Conservation (phyloP, 106 monocot species). For the Alisma plantagoaquatica region DNA sequence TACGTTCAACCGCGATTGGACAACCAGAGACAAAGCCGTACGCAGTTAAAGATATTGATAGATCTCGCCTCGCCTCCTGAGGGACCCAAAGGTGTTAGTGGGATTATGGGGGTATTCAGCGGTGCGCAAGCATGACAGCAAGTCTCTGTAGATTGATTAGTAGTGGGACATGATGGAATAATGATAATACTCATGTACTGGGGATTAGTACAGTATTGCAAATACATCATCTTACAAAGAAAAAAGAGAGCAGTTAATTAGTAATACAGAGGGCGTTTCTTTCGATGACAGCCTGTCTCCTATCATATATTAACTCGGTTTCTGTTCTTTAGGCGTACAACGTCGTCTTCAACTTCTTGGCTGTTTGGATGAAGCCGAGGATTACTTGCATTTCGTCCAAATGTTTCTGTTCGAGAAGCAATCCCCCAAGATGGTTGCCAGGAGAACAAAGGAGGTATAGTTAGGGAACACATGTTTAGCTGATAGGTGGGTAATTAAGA, state of each 20-base stretch:
- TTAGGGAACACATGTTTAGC: neutral
- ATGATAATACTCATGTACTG: no score
- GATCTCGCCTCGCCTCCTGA: no score
- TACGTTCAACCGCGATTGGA: no score
- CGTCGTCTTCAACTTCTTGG: slow-evolving; percentile 47
- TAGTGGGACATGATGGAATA: no score
- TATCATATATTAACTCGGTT: neutral
- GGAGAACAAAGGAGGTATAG: slow-evolving; percentile 3
- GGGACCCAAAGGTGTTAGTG: no score
- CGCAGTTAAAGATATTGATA: no score
- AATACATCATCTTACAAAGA: neutral
- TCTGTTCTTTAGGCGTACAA: slow-evolving; percentile 1
- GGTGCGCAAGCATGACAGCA: no score
- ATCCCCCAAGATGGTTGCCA: no score
- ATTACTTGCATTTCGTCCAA: slow-evolving; percentile 84
- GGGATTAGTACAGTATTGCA: neutral
- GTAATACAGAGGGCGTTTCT: neutral
- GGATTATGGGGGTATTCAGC: no score
- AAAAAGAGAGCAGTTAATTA: neutral
- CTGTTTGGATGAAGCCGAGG: slow-evolving; percentile 39
- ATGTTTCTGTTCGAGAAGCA: no score
- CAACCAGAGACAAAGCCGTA: no score
- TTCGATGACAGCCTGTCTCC: neutral
- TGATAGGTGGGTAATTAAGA: neutral
- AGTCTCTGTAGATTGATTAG: no score